Conservation (phyloP, 179 eudicot species). For the Nepenthes alata region DNA sequence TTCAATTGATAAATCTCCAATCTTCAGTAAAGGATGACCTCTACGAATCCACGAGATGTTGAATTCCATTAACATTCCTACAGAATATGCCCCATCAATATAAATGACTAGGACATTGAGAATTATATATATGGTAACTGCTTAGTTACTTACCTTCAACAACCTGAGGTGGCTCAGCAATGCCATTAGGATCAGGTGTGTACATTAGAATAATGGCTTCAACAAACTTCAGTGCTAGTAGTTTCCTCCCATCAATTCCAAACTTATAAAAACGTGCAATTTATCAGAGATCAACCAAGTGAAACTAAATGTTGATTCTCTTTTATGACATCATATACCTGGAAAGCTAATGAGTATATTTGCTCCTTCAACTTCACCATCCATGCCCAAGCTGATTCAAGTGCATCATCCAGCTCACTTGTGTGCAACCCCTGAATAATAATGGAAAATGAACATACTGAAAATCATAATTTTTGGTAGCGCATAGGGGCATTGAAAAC, state of each 20-base stretch:
- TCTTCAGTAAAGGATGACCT: constrained; percentile 81
- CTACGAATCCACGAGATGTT: constrained; percentile 86
- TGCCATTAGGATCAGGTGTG: constrained; percentile 81
- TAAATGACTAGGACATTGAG: constrained; percentile 6
- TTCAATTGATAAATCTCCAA: constrained; percentile 77
- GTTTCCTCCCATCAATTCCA: constrained; percentile 76
- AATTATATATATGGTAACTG: constrained; percentile 4
- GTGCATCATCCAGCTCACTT: constrained; percentile 48
- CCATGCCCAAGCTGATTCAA: constrained; percentile 73
- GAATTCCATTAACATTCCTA: constrained; percentile 48
- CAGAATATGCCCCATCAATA: constrained; percentile 2
- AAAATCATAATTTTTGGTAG: background rate
- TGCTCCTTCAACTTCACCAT: constrained; percentile 71
- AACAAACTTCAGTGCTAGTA: constrained; percentile 81
- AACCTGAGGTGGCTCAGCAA: constrained; percentile 53
- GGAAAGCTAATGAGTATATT: constrained; percentile 65
- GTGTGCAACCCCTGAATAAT: constrained; percentile 52
- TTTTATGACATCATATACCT: constrained; percentile 34
- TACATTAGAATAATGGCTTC: constrained; percentile 67
- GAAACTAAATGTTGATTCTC: background rate
- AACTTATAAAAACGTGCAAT: constrained; percentile 27
- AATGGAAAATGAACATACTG: background rate
- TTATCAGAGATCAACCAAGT: constrained; percentile 5
- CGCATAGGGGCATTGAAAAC: no score
- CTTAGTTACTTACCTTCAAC: constrained; percentile 39